These are phyloP conservation scores for Chenopodium album DNA, from an alignment of 148 eudicot genomes.

Conservation along the genomic window DNA sequence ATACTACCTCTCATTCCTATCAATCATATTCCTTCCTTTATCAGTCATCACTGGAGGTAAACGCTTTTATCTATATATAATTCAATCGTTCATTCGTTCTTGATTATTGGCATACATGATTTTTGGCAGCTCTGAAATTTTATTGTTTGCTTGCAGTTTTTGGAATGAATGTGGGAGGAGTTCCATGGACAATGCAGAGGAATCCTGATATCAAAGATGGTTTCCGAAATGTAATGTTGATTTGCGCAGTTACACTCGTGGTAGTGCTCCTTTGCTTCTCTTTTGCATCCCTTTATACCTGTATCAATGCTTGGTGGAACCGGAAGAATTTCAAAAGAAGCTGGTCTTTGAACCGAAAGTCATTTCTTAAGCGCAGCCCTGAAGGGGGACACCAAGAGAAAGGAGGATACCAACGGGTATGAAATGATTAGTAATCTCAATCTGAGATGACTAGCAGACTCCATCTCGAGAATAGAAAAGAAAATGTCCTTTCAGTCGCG, in stretches of 20 bases:
- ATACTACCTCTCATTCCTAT: conserved; percentile 87
- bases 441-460: conserved; percentile 23
- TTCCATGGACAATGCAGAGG: conserved; percentile 85
- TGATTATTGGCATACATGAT: not conserved
- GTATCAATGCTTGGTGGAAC: conserved; percentile 59
- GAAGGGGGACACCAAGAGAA: conserved; percentile 35
- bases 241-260: conserved; percentile 56
- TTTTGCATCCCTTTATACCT: conserved; percentile 55
- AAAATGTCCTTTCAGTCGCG: not conserved
- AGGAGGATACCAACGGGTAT: conserved; percentile 75
- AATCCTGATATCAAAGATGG: conserved; percentile 66
- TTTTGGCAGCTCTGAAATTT: not conserved
- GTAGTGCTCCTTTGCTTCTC: conserved; percentile 71
- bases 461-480: not conserved
- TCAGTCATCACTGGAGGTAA: conserved; percentile 94
- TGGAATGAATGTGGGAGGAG: conserved; percentile 99
- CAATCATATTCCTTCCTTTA: conserved; percentile 87
- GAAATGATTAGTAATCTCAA: conserved; percentile 19
- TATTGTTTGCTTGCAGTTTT: conserved; percentile 55
- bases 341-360: conserved; percentile 65
- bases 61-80: not conserved
- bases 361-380: conserved; percentile 43
- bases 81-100: not conserved
- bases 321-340: conserved; percentile 46
- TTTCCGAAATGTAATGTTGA: conserved; percentile 66